Evolutionary conservation across 73 alveolate genomes (phyloP).

Genomic region (Paramecium biaurelia): DNA sequence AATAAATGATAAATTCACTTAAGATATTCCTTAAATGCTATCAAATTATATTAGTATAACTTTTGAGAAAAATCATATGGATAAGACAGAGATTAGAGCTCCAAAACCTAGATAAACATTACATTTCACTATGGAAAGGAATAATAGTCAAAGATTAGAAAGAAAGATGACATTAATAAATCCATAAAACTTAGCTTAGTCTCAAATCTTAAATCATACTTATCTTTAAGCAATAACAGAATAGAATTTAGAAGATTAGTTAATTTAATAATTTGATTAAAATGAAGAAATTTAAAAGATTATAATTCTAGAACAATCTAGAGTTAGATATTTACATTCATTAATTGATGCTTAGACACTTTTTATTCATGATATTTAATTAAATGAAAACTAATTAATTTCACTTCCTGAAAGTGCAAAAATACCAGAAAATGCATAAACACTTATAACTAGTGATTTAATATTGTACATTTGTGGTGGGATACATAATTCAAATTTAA

Average conservation of each 20-base stretch:
- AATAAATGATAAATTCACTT: neutral
- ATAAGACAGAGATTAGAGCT: neutral
- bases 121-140: neutral
- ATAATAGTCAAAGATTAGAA: neutral
- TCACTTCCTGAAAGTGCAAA: slow-evolving; percentile 26
- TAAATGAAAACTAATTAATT: neutral
- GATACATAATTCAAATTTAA: neutral
- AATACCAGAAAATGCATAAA: neutral
- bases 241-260: neutral
- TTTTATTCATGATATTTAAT: slow-evolving; percentile 17
- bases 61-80: neutral
- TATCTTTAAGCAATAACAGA: slow-evolving; percentile 10
- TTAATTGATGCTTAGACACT: neutral
- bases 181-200: neutral
- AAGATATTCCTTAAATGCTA: neutral
- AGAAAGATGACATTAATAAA: neutral
- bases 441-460: neutral
- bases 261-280: neutral
- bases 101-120: neutral
- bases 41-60: slow-evolving; percentile 1
- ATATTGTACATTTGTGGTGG: slow-evolving; percentile 50
- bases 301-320: neutral
- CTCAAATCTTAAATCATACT: neutral
- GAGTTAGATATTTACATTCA: neutral
- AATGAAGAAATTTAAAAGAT: neutral